Evolutionary conservation across 2,329 filamentous ascomycete species (phyloP), one percentile per base, ranked within the genome.

Genomic region (Aureobasidium sp.): DNA sequence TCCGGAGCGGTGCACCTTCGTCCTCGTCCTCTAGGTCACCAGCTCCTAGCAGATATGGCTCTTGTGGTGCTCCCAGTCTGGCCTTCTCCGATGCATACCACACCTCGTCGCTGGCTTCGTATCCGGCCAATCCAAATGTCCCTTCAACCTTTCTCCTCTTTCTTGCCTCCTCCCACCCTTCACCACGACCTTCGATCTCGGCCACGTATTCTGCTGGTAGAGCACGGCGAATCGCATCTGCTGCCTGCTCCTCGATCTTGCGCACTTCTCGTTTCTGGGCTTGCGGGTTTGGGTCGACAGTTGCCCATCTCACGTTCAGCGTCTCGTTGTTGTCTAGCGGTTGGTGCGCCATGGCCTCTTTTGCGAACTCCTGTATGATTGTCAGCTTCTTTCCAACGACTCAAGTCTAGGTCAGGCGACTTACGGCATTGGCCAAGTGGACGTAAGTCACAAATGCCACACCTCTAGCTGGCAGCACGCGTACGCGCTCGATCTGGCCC

Each of bases 261-360:
- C 88, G 82, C 2, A 89, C 93, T 75, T 99, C 94, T 64, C 95
- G 83, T 66, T 95, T 95, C 73, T 96, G 91, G 1, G 93, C 91
- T 79, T 94, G 87, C 0, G 94, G 94, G 68, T 99, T 99, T 1
- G 94, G 94, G 71, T 99, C 94, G 7, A 91, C 89, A 0, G 94
- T 99, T 45, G 94, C 94, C 94, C 94, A 99, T 65, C 95, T 83
- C 52, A 99, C 92, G 74, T 99, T 99, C 29, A 99, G 78, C 24
- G 97, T 87, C 76, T 99, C 94, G 65, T 85, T 87, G 73, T 97
- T 88, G 70, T 99, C 94, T 31, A 99, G 79, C 0, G 86, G 85
- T 76, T 99, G 94, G 71, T 97, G 91, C 5, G 91, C 90, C 93
- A 99, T 97, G 0, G 94, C 90, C 64, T 75, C 73, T 61, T 73